Evolutionary conservation across 2,329 filamentous ascomycete genomes (phyloP), one percentile per base, ranked within the genome.

Genomic region (Hypomyces rosellus): DNA sequence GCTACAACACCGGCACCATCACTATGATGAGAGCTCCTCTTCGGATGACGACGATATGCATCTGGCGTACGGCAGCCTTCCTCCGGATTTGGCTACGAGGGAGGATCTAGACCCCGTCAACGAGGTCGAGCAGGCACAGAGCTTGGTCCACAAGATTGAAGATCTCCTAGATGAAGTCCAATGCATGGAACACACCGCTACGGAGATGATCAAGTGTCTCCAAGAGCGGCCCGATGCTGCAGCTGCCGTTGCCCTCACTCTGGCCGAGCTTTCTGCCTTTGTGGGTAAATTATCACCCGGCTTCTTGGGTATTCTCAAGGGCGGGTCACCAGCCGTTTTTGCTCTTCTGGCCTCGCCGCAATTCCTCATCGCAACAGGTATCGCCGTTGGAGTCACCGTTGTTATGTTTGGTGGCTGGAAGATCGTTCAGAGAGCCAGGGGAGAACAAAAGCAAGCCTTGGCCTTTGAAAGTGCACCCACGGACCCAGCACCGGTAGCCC

Each of bases 341-440:
- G 88, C 86, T 0, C 78, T 99, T 18, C 80, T 99, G 3, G 84
- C 89, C 0, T 91, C 86, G 50, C 93, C 93, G 1, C 89, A 99
- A 63, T 99, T 99, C 65, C 80, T 96, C 55, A 96, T 99, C 60
- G 90, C 90, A 4, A 89, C 88, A 1, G 88, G 91, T 40, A 83
- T 96, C 13, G 89, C 88, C 1, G 84, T 96, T 0, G 93, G 93
- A 13, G 85, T 96, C n/a, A 97, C 93, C 0, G 84, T 97, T 8
- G 89, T 99, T 61, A 91, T 93, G 66, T 89, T 99, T 53, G 93
- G 93, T 48, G 92, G 93, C 5, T 97, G 89, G 80, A 97, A 96
- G 72, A 96, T 99, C 66, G 84, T 99, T 70, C 95, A 96, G 76
- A 85, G 84, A 59, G 88, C 97, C 57, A 68, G 70, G 52, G 76